Evolutionary conservation across 164 flowering plant genomes (phyloP), one percentile per base, ranked within the genome.

Genomic region (Vitis rotundifolia): DNA sequence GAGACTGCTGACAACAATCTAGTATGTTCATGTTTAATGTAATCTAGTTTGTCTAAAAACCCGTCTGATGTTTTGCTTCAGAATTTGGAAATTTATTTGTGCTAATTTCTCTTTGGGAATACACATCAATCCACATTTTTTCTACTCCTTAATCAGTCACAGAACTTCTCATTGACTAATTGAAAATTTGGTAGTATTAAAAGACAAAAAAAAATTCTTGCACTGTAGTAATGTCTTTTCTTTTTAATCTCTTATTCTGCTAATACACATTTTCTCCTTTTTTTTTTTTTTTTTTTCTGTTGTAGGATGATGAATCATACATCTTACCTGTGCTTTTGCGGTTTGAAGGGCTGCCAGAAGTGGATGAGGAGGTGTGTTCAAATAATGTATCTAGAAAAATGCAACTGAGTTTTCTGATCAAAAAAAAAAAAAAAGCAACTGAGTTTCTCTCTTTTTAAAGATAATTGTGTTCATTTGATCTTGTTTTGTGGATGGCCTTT

Each of bases 301-400:
- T 80, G 16, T 85, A 93, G 98, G 77, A 69, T 65, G 98, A 93
- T 78, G 98, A 96, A 75, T 91, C 98, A 51, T 96, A 90, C 73
- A 83, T 93, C 61, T 76, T 96, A 71, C 99, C 98, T 57, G 98
- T 96, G 73, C 90, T 96, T 71, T 77, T 93, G 59, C 83, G 91
- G 57, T 96, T 92, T 79, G 97, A 93, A 58, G 99, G 98, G 68
- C 91, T 88, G 72, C 99, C 99, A 71, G 94, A 89, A 80, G 88
- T 96, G 44, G 97, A 96, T 80, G 95, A 96, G 51, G 89, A 91
- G 97, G 98, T 92, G 67, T 63, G 87, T 73, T 75, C 49, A 11
- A 13, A 49, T 53, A 44, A 13, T 63, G 14, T 18, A 53, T 48
- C 49, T 19, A 26, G 6, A 71, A 62, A 52, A n/a, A 8, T 58